A percentile compares a stretch with the other conserved stretches of the same genome.
phyloP scores from a whole-genome alignment of 768 basidiomycete species.

The Mycena maculata region DNA sequence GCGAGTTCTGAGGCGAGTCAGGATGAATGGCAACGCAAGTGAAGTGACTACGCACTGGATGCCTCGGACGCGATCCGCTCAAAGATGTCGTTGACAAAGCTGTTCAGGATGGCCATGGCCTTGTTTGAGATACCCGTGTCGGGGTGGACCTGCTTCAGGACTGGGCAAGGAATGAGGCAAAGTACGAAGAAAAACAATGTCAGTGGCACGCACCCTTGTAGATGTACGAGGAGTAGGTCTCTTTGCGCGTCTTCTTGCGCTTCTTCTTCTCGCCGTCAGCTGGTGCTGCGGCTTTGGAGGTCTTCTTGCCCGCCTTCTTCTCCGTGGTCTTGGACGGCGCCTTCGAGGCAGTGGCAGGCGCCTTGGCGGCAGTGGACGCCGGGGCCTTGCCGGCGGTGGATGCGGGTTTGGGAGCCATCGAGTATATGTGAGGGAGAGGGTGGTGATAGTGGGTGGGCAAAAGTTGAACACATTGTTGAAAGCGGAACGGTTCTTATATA shows the following conservation, averaged over 20 bases:
- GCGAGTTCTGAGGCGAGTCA: constrained; percentile 77
- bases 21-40: background rate
- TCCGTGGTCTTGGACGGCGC: constrained; percentile 31
- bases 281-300: constrained; percentile 70
- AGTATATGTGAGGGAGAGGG: constrained; percentile 32
- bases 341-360: constrained; percentile 67
- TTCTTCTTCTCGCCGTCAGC: constrained; percentile 88
- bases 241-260: constrained; percentile 86
- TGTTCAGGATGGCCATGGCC: constrained; percentile 98
- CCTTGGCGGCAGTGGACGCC: constrained; percentile 78
- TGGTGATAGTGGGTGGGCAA: constrained; percentile 36
- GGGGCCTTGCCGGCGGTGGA: constrained; percentile 89
- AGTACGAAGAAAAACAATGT: background rate
- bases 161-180: constrained; percentile 51
- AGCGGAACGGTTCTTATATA: constrained; percentile 46
- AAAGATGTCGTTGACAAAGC: constrained; percentile 95
- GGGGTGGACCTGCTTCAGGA: constrained; percentile 97
- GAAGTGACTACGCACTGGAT: constrained; percentile 68
- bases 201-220: constrained; percentile 73
- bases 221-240: constrained; percentile 94
- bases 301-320: constrained; percentile 84
- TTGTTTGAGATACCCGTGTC: constrained; percentile 99
- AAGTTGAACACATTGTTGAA: constrained; percentile 28
- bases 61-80: constrained; percentile 93
- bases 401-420: constrained; percentile 78